phyloP scores from a whole-genome alignment of 306 rosid species.

The Fagus crenata region DNA sequence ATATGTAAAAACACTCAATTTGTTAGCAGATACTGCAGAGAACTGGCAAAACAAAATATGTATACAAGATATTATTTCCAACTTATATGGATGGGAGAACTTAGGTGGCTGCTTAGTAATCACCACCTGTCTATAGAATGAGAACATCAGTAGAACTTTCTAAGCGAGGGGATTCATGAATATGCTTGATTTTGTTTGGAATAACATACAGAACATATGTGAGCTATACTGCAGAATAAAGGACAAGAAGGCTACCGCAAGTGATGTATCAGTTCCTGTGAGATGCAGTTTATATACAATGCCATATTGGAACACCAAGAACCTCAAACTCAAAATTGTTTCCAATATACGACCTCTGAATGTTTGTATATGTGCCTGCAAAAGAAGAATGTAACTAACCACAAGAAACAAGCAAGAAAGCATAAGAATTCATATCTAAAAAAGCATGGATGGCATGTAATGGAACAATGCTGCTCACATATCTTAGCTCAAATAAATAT shows the following conservation, averaged over 20 bases:
- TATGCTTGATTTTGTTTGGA: not conserved
- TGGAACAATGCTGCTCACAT: not conserved
- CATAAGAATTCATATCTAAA: not conserved
- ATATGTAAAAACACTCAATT: too few relatives aligned
- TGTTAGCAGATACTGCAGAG: not conserved
- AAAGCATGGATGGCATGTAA: not conserved
- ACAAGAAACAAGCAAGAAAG: not conserved
- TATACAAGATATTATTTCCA: not conserved
- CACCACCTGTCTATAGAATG: not conserved
- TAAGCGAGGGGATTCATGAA: not conserved
- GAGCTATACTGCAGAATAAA: slow-evolving; percentile 19
- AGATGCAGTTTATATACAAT: slow-evolving; percentile 85
- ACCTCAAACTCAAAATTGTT: slow-evolving; percentile 83
- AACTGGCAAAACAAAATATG: not conserved
- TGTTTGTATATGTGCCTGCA: slow-evolving; percentile 82
- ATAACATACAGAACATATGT: not conserved
- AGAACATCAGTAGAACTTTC: not conserved
- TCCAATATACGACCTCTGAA: slow-evolving; percentile 88
- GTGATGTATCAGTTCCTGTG: slow-evolving; percentile 67
- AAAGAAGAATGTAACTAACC: slow-evolving; percentile 25
- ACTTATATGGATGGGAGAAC: slow-evolving; percentile 1
- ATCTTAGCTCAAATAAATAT: not conserved
- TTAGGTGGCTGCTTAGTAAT: not conserved
- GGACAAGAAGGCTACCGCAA: slow-evolving; percentile 59
- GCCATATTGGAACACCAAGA: slow-evolving; percentile 79